phyloP scores from a whole-genome alignment of 257 asterid species.

The Apocynum venetum region DNA sequence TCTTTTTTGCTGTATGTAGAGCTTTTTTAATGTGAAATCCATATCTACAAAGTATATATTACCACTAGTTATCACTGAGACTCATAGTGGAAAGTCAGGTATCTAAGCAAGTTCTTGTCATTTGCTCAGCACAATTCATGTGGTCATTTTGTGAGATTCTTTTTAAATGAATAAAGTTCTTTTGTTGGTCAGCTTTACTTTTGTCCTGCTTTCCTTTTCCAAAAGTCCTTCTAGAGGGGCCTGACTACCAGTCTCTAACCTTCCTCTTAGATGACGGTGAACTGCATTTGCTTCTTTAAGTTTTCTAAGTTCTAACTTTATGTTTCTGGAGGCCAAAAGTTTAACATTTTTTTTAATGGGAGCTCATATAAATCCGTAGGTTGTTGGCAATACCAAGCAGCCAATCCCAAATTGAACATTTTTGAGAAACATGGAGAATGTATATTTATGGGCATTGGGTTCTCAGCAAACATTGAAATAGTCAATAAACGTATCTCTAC shows the following conservation, averaged over 20 bases:
- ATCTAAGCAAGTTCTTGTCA: no score
- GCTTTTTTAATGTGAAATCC: background rate
- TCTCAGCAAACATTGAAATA: background rate
- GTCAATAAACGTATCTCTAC: background rate
- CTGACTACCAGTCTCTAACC: background rate
- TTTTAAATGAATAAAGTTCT: slow-evolving; percentile 8
- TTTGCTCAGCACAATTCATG: no score
- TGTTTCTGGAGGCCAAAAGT: background rate
- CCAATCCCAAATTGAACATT: background rate
- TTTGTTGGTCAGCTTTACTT: background rate
- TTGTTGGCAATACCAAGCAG: background rate
- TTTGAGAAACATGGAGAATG: background rate
- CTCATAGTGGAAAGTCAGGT: background rate
- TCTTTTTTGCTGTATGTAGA: background rate
- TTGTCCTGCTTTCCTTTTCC: slow-evolving; percentile 1
- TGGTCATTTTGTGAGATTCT: background rate
- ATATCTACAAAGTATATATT: background rate
- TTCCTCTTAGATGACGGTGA: background rate
- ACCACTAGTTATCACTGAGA: background rate
- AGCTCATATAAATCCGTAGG: background rate
- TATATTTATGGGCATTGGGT: no score
- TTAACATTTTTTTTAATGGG: background rate
- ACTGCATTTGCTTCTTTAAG: background rate
- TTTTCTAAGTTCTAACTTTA: background rate
- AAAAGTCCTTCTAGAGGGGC: background rate